Evolutionary conservation across 1,284 basidiomycete genomes (phyloP).

Genomic region (Pseudozyma sp.): DNA sequence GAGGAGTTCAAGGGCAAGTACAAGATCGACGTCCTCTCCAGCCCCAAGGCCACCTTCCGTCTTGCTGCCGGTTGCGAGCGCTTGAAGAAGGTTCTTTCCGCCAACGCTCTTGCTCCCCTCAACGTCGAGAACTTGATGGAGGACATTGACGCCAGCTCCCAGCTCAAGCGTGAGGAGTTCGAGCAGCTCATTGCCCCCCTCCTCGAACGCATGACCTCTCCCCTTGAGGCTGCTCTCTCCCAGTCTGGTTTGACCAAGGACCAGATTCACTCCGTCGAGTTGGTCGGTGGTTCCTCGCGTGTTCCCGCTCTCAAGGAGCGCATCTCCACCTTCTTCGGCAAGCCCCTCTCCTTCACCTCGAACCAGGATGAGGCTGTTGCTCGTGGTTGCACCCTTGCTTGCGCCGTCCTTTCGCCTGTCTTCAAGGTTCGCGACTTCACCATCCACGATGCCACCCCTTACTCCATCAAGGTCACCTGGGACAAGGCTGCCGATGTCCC

Average conservation of each 20-base stretch:
- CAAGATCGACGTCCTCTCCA: conserved; percentile 68
- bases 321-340: conserved; percentile 60
- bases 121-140: conserved; percentile 69
- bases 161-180: conserved; percentile 68
- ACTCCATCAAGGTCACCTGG: conserved; percentile 69
- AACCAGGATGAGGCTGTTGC: conserved; percentile 68
- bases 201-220: conserved; percentile 58
- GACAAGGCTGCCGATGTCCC: conserved; percentile 66
- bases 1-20: conserved; percentile 68
- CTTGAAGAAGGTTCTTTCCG: conserved; percentile 69
- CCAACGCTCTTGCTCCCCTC: conserved; percentile 67
- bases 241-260: conserved; percentile 67
- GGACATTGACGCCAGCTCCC: conserved; percentile 67
- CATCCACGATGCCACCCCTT: conserved; percentile 66
- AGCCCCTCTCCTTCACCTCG: conserved; percentile 64
- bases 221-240: conserved; percentile 62
- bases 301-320: conserved; percentile 67
- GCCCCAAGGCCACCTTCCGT: conserved; percentile 68
- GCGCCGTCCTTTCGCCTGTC: conserved; percentile 68
- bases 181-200: conserved; percentile 65
- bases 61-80: conserved; percentile 67
- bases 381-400: conserved; percentile 67
- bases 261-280: conserved; percentile 65
- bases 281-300: conserved; percentile 67
- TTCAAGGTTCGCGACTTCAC: conserved; percentile 68